A percentile compares a stretch with the other conserved stretches of the same genome.
These are phyloP conservation scores for Cudoniella acicularis DNA, from an alignment of 495 filamentous ascomycete genomes.

Conservation along the genomic window DNA sequence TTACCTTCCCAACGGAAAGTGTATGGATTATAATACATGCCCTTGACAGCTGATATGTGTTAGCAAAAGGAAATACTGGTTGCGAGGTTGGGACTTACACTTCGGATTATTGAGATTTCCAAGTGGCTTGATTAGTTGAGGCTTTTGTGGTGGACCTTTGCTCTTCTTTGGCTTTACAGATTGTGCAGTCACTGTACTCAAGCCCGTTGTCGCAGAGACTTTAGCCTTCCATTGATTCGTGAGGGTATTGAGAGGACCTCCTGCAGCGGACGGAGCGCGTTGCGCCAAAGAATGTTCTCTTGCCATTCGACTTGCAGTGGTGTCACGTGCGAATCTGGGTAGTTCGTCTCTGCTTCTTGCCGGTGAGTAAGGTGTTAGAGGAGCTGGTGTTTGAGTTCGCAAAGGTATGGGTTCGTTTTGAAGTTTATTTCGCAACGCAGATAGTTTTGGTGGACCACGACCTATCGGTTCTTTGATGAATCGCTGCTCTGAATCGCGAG, in stretches of 20 bases:
- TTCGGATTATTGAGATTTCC: conserved; percentile 60
- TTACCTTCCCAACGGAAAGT: conserved; percentile 94
- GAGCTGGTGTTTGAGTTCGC: conserved; percentile 49
- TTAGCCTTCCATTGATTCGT: conserved; percentile 80
- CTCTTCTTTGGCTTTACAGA: conserved; percentile 53
- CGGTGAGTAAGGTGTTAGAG: conserved; percentile 53
- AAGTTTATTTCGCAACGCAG: conserved; percentile 52
- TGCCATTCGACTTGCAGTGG: conserved; percentile 84
- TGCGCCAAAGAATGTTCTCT: conserved; percentile 77
- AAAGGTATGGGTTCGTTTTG: conserved; percentile 52
- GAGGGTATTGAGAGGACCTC: conserved; percentile 57
- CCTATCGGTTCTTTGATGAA: conserved; percentile 76
- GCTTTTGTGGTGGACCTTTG: conserved; percentile 57
- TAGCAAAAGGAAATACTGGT: conserved; percentile 20
- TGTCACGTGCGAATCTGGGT: conserved; percentile 91
- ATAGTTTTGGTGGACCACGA: conserved; percentile 58
- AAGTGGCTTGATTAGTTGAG: conserved; percentile 69
- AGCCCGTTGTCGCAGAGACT: conserved; percentile 51
- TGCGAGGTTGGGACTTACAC: conserved; percentile 49
- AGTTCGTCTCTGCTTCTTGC: conserved; percentile 48
- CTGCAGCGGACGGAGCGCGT: conserved; percentile 37
- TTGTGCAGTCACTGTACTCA: conserved; percentile 27
- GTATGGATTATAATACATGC: conserved; percentile 89
- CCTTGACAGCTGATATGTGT: conserved; percentile 64
- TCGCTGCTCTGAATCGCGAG: conserved; percentile 71